phyloP scores from a whole-genome alignment of 306 rosid species.

The Alnus rubra region DNA sequence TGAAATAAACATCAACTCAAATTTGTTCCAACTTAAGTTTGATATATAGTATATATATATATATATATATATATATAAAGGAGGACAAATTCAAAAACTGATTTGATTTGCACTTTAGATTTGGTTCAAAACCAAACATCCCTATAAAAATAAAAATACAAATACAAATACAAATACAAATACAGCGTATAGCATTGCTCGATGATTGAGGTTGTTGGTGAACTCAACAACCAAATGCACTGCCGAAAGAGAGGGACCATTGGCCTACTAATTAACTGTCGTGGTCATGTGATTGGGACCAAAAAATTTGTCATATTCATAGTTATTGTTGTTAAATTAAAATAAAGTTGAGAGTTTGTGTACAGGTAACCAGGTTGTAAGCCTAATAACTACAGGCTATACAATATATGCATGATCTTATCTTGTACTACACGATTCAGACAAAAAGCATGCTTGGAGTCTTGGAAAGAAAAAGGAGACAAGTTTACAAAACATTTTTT shows the following conservation, averaged over 20 bases:
- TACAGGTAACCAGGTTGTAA: neutral
- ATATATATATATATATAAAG: too few relatives aligned
- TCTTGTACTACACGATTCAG: neutral
- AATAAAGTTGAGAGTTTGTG: neutral
- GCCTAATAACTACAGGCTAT: neutral
- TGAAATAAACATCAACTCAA: too few relatives aligned
- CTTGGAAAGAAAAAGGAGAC: neutral
- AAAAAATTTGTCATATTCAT: neutral
- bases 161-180: too few relatives aligned
- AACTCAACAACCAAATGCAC: constrained; percentile 2
- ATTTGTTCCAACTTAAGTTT: too few relatives aligned
- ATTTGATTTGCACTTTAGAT: too few relatives aligned
- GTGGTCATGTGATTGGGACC: neutral
- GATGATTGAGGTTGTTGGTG: neutral
- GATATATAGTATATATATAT: too few relatives aligned
- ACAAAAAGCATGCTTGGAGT: neutral
- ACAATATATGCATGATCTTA: neutral
- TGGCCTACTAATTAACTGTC: constrained; percentile 6
- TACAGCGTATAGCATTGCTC: too few relatives aligned
- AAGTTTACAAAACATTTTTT: neutral
- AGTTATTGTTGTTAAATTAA: neutral
- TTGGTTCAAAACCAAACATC: too few relatives aligned
- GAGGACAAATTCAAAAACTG: too few relatives aligned
- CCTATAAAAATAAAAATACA: too few relatives aligned
- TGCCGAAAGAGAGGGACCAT: constrained; percentile 8